These are phyloP conservation scores for Neurospora hispaniola DNA, from an alignment of 495 filamentous ascomycete genomes.

Conservation along the genomic window DNA sequence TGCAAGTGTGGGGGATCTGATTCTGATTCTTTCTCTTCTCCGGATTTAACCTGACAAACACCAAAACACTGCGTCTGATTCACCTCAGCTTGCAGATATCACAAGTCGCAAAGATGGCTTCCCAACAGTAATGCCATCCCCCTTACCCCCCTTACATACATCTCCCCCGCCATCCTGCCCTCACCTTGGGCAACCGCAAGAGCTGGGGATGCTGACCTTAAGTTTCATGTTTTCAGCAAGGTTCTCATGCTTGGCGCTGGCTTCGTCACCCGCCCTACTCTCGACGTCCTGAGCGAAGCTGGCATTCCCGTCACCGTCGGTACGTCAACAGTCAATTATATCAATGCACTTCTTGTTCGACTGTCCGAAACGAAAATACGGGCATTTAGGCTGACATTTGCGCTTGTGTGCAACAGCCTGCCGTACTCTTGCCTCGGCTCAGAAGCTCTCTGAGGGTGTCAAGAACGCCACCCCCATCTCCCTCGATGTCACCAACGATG, in stretches of 20 bases:
- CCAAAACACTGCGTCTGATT: conserved; percentile 7
- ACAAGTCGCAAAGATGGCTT: conserved; percentile 15
- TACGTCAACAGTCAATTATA: conserved; percentile 30
- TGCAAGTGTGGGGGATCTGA: neutral
- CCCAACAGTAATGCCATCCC: conserved; percentile 20
- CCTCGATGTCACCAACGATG: conserved; percentile 67
- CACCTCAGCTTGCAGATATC: conserved; percentile 2
- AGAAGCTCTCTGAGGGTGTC: conserved; percentile 63
- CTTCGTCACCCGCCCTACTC: conserved; percentile 72
- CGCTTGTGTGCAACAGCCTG: conserved; percentile 48
- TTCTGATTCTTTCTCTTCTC: neutral
- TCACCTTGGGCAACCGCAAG: neutral
- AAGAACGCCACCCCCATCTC: conserved; percentile 62
- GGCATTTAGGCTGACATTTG: neutral
- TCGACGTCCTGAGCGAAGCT: conserved; percentile 64
- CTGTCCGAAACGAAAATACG: neutral
- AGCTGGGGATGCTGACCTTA: neutral
- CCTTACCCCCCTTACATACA: neutral
- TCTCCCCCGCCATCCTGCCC: neutral
- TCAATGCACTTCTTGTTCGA: conserved; percentile 1
- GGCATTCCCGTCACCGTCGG: conserved; percentile 76
- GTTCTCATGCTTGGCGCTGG: conserved; percentile 69
- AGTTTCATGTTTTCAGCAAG: conserved; percentile 14
- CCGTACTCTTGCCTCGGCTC: conserved; percentile 66
- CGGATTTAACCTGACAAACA: neutral